Conservation (phyloP, 768 basidiomycete species). For the Agrocybe pediades region DNA sequence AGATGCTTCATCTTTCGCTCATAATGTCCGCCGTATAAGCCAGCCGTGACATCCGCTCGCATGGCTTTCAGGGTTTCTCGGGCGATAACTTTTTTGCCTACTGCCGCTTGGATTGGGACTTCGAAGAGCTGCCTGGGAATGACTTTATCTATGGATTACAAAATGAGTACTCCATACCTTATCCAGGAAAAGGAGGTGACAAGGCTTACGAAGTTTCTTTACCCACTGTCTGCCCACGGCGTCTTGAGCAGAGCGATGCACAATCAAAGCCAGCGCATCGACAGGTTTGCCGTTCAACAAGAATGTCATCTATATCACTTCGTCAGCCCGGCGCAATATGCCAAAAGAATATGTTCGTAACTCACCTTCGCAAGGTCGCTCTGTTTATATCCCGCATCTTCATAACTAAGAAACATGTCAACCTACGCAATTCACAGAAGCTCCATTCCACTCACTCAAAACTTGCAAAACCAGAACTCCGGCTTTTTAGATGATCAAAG, state of each 20-base stretch:
- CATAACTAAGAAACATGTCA: slow-evolving; percentile 62
- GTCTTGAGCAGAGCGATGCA: slow-evolving; percentile 81
- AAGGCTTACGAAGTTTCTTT: slow-evolving; percentile 81
- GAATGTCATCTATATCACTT: slow-evolving; percentile 73
- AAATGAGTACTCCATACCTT: neutral
- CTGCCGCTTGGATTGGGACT: slow-evolving; percentile 91
- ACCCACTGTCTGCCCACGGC: slow-evolving; percentile 82
- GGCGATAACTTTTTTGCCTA: slow-evolving; percentile 86
- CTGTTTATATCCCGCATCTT: slow-evolving; percentile 85
- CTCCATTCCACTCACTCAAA: slow-evolving; percentile 68
- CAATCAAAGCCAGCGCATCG: slow-evolving; percentile 91
- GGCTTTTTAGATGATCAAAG: slow-evolving; percentile 92
- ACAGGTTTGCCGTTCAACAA: slow-evolving; percentile 87
- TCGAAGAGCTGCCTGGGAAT: slow-evolving; percentile 93
- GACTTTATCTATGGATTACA: slow-evolving; percentile 66
- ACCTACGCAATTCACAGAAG: neutral
- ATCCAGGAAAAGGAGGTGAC: neutral
- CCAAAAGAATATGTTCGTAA: neutral
- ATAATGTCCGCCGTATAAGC: slow-evolving; percentile 93
- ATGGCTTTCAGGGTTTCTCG: slow-evolving; percentile 86
- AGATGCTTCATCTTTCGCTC: slow-evolving; percentile 91
- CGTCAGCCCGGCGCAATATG: neutral
- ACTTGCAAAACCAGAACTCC: slow-evolving; percentile 89
- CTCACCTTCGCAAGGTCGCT: slow-evolving; percentile 83
- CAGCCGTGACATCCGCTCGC: slow-evolving; percentile 92